Evolutionary conservation across 257 asterid species (phyloP).

Genomic region (Fraxinus cuspidata): DNA sequence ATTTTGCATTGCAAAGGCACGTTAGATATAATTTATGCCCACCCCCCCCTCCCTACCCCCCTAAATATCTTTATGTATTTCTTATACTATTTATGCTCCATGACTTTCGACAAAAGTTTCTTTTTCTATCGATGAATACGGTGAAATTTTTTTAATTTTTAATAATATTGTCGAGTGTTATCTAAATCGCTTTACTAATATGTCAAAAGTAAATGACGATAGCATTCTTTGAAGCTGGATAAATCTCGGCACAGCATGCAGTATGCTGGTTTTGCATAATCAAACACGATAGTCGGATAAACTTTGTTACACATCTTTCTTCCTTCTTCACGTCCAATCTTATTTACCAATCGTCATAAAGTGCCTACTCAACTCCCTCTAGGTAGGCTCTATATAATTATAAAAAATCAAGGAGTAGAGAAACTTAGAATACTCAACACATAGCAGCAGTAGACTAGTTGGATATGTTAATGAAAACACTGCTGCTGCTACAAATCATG

Average conservation of each 20-base stretch:
- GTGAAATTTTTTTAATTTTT: too few relatives aligned
- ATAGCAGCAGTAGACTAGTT: too few relatives aligned
- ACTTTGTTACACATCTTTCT: not conserved
- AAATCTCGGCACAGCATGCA: not conserved
- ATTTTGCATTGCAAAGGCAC: too few relatives aligned
- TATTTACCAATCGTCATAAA: not conserved
- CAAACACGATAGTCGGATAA: not conserved
- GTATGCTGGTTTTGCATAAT: not conserved
- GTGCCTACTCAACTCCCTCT: not conserved
- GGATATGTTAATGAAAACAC: not conserved
- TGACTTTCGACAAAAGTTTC: not conserved
- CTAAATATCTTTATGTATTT: not conserved
- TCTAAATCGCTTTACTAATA: too few relatives aligned
- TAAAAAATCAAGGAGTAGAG: not conserved
- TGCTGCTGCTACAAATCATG: not conserved
- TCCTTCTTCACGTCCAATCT: not conserved
- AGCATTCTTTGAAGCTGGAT: not conserved
- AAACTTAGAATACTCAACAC: too few relatives aligned
- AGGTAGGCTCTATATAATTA: not conserved
- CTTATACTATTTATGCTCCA: not conserved
- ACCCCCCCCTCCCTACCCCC: too few relatives aligned
- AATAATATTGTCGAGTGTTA: too few relatives aligned
- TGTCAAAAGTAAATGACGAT: too few relatives aligned
- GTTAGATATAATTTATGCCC: too few relatives aligned
- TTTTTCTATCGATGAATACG: too few relatives aligned